Conservation (phyloP, 2,329 filamentous ascomycete genomes). For the Sclerotinia minor region DNA sequence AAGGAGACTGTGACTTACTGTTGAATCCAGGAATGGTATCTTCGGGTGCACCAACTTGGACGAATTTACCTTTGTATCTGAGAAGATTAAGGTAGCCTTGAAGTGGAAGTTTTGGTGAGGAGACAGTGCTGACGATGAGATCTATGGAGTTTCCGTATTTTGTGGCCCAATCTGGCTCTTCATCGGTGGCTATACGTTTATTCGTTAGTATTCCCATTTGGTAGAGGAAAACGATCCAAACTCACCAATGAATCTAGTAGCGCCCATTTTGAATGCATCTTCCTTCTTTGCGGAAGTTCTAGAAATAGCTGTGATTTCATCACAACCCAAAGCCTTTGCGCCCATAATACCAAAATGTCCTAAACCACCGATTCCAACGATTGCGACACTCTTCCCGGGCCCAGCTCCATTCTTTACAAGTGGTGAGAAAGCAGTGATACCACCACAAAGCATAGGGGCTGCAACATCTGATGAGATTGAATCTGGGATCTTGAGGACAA, state of each 20-base stretch:
- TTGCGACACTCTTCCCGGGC: conserved; percentile 68
- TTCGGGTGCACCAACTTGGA: conserved; percentile 68
- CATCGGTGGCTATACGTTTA: conserved; percentile 43
- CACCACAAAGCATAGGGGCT: conserved; percentile 75
- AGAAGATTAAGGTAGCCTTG: conserved; percentile 61
- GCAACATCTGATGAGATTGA: conserved; percentile 50
- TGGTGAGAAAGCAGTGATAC: conserved; percentile 72
- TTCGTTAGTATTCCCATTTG: neutral
- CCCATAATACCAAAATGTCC: conserved; percentile 74
- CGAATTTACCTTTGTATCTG: conserved; percentile 58
- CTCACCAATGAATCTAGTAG: conserved; percentile 51
- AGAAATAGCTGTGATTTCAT: conserved; percentile 64
- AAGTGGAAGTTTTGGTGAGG: conserved; percentile 60
- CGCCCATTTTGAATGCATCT: conserved; percentile 63
- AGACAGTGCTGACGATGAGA: conserved; percentile 60
- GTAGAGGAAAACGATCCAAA: neutral
- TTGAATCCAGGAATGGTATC: conserved; percentile 54
- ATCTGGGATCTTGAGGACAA: conserved; percentile 61
- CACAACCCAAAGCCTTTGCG: conserved; percentile 68
- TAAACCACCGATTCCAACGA: conserved; percentile 65
- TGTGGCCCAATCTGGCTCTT: conserved; percentile 60
- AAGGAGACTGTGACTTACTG: conserved; percentile 33
- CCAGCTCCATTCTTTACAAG: conserved; percentile 66
- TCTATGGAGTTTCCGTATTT: conserved; percentile 55
- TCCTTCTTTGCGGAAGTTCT: conserved; percentile 58